Percentiles rank a stretch among this genome's conserved stretches.
phyloP scores from a whole-genome alignment of 1,139 yeast genomes.

The Oligophagozyma castellii region DNA sequence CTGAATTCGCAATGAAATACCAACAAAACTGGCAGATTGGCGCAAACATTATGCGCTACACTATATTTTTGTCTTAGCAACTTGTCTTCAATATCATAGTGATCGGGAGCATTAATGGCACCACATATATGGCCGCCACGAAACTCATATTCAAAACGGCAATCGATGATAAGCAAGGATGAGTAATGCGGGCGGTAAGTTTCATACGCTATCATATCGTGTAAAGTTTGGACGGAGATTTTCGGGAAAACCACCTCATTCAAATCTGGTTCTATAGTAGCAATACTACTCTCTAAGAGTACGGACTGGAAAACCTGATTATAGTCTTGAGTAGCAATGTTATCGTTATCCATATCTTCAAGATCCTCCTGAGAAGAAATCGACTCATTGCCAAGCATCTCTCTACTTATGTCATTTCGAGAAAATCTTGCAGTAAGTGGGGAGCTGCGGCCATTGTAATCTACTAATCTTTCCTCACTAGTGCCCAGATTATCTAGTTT shows the following conservation, averaged over 20 bases:
- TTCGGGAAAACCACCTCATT: slow-evolving; percentile 40
- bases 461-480: no score
- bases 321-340: no score
- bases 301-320: no score
- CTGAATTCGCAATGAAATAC: slow-evolving; percentile 93
- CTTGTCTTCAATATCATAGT: slow-evolving; percentile 35
- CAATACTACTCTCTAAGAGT: no score
- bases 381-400: no score
- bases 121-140: slow-evolving; percentile 84
- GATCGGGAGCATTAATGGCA: slow-evolving; percentile 66
- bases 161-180: slow-evolving; percentile 56
- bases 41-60: slow-evolving; percentile 3
- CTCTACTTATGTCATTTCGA: no score
- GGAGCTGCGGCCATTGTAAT: no score
- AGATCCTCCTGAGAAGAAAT: no score
- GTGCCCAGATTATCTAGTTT: no score
- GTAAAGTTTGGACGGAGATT: slow-evolving; percentile 52
- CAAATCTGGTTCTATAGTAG: no score
- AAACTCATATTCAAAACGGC: slow-evolving; percentile 85
- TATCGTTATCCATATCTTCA: no score
- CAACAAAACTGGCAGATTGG: slow-evolving; percentile 33
- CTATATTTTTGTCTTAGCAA: slow-evolving; percentile 7
- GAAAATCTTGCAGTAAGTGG: no score
- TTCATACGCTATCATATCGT: slow-evolving; percentile 46
- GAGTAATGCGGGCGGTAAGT: slow-evolving; percentile 40